Evolutionary conservation across 192 early-diverging fungal genomes (phyloP).

Genomic region (Coemansia sp.): DNA sequence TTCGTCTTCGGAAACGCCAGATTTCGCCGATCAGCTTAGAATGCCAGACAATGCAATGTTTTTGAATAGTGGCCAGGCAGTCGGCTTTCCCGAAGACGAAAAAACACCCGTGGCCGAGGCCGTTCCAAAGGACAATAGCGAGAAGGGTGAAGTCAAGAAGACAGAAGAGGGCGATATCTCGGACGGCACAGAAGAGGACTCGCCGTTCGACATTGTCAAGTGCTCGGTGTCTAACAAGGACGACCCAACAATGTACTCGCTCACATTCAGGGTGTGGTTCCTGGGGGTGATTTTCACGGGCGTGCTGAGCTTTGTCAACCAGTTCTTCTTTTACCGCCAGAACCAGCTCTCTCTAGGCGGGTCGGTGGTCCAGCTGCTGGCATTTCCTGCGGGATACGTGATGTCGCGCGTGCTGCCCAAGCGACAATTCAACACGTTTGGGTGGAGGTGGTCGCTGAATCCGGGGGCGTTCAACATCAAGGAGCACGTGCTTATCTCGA

Average conservation of each 20-base stretch:
- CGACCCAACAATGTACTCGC: constrained; percentile 63
- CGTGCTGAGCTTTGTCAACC: constrained; percentile 68
- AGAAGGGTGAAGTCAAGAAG: constrained; percentile 39
- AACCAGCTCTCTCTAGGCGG: constrained; percentile 74
- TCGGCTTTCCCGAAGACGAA: constrained; percentile 29
- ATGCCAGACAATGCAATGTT: neutral
- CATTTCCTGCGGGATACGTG: constrained; percentile 73
- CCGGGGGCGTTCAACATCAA: constrained; percentile 86
- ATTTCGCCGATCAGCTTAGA: constrained; percentile 9
- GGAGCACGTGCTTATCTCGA: constrained; percentile 81
- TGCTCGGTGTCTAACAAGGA: constrained; percentile 70
- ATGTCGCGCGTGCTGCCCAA: constrained; percentile 65
- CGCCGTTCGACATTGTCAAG: constrained; percentile 68
- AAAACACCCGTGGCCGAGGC: constrained; percentile 7
- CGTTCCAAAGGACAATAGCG: neutral
- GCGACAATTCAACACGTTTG: constrained; percentile 54
- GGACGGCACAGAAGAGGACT: constrained; percentile 35
- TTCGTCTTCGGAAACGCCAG: neutral
- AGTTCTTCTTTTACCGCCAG: constrained; percentile 85
- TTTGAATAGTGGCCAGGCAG: constrained; percentile 6
- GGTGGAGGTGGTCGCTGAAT: constrained; percentile 64
- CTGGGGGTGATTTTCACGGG: constrained; percentile 68
- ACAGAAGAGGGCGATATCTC: neutral
- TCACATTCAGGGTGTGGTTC: constrained; percentile 73
- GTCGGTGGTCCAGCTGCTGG: constrained; percentile 71